phyloP scores from a whole-genome alignment of 2,329 filamentous ascomycete species.

The Fusarium sacchari region DNA sequence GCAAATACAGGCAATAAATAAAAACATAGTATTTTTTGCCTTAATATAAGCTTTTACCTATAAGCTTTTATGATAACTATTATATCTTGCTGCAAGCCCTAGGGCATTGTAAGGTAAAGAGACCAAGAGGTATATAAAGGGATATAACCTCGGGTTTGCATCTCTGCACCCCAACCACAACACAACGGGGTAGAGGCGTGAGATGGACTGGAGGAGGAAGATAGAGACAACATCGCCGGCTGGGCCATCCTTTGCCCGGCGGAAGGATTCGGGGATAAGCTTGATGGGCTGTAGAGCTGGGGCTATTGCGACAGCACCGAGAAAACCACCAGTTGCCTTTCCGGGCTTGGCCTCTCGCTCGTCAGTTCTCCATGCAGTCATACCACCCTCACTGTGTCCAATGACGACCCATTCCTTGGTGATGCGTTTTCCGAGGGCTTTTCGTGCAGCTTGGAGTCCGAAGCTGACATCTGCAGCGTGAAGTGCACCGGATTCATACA shows the following conservation, averaged over 20 bases:
- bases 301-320: constrained; percentile 1
- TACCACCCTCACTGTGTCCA: constrained; percentile 16
- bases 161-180: too few species aligned
- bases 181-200: neutral
- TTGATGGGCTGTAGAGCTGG: constrained; percentile 14
- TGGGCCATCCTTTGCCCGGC: neutral
- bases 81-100: too few species aligned
- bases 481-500: constrained; percentile 16
- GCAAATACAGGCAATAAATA: too few species aligned
- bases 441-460: neutral
- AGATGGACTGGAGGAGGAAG: neutral
- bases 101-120: too few species aligned
- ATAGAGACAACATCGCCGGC: constrained; percentile 20
- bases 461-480: constrained; percentile 13
- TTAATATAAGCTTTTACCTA: too few species aligned
- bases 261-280: constrained; percentile 22
- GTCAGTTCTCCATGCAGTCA: constrained; percentile 13
- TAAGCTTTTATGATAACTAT: too few species aligned
- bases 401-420: constrained; percentile 13
- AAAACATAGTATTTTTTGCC: too few species aligned
- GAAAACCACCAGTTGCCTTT: constrained; percentile 6
- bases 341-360: constrained; percentile 8
- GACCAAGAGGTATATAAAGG: too few species aligned
- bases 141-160: too few species aligned
- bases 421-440: neutral